Evolutionary conservation across 2,329 filamentous ascomycete genomes (phyloP).

Genomic region (Fusarium sp.): DNA sequence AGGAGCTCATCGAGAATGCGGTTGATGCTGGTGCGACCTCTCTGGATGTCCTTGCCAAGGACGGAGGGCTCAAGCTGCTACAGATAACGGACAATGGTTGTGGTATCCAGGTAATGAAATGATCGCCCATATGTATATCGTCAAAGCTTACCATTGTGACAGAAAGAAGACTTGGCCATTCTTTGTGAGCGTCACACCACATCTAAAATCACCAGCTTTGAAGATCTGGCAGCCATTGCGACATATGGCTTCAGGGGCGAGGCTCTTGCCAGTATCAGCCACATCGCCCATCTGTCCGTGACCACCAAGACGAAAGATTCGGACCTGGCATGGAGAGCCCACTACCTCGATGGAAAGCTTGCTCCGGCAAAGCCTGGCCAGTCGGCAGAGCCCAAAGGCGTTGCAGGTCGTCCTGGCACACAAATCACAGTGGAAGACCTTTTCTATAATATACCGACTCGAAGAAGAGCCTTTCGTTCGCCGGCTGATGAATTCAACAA

Average conservation of each 20-base stretch:
- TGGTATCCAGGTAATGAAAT: constrained; percentile 78
- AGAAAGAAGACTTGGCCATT: constrained; percentile 92
- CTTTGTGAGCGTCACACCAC: constrained; percentile 97
- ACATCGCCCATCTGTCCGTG: constrained; percentile 94
- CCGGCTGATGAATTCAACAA: constrained; percentile 96
- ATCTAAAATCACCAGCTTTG: constrained; percentile 92
- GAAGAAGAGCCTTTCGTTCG: constrained; percentile 88
- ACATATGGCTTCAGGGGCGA: constrained; percentile 99
- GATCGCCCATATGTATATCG: background rate
- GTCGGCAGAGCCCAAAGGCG: constrained; percentile 82
- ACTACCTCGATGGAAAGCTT: constrained; percentile 85
- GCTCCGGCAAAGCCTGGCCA: constrained; percentile 88
- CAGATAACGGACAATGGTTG: constrained; percentile 98
- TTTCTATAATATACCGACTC: constrained; percentile 94
- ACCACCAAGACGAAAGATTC: constrained; percentile 93
- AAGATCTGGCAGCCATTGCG: constrained; percentile 86
- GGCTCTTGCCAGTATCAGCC: constrained; percentile 95
- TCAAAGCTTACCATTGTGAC: constrained; percentile 19
- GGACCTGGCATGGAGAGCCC: constrained; percentile 86
- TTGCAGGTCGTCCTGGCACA: constrained; percentile 86
- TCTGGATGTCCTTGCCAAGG: constrained; percentile 90
- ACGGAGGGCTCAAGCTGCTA: constrained; percentile 91
- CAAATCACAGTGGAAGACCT: constrained; percentile 97
- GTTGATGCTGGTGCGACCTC: constrained; percentile 96
- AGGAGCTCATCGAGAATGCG: constrained; percentile 95